Base-by-base conservation (phyloP, 345 rosid genomes). In the Sonneratia alba region DNA sequence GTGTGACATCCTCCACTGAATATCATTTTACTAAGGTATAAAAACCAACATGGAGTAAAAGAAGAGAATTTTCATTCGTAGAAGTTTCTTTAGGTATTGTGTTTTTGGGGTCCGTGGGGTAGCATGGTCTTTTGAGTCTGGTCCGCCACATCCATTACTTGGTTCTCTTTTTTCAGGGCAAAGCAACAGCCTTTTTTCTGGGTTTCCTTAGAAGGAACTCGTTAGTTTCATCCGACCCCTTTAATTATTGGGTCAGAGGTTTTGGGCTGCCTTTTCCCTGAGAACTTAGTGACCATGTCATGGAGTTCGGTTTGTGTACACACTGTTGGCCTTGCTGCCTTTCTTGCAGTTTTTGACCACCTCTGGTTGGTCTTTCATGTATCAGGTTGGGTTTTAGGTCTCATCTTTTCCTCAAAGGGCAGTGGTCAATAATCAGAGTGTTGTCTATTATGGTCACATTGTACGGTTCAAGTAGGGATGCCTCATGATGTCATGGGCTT, bases 1-100 rank as follows among this genome's bases (percentile, higher is more conserved):
- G 78, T 95, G 97, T 36, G 97, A 95, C 71, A 85, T 92, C 85
- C 94, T 95, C 48, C 85, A 74, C 78, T 95, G 79, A 89, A 73
- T 64, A 67, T 73, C 63, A 40, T 75, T 69, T 80, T 49, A 65
- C 36, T 34, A 43, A 24, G 37, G 67, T 36, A 53, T 40, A 66
- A 42, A 67, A 57, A 13, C 12, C 34, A 66, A 21, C 34, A 15
- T 32, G 69, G 61, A 48, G 47, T 37, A 37, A 34, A 14, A 36
- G 16, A 42, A 24, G 14, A 47, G 14, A 51, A n/a, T 56, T 67
- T 48, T 27, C 55, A 4, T 40, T 8, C 43, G 43, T 40, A 40
- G 9, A 40, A 11, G 42, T 67, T 32, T 40, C 55, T 16, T 24
- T 43, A 27, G 48, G 34, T 21, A 78, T 75, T 78, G 47, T 75